These are phyloP conservation scores for Candida chilensis DNA, from an alignment of 805 yeast species.

Conservation along the genomic window DNA sequence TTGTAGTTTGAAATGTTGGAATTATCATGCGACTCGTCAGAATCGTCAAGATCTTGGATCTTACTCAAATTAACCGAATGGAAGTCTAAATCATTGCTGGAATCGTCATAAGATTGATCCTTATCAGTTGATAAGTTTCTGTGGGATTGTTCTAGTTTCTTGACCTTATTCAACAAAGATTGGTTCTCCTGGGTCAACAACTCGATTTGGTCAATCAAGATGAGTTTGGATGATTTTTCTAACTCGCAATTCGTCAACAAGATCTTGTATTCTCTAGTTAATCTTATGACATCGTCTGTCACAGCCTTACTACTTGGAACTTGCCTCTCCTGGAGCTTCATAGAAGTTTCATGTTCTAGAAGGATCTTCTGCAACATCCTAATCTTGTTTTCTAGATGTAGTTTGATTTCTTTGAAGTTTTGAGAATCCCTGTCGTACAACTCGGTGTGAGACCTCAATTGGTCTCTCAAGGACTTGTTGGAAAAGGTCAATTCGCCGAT, in stretches of 20 bases:
- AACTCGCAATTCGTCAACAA: constrained; percentile 42
- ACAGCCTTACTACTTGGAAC: constrained; percentile 9
- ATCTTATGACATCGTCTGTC: constrained; percentile 11
- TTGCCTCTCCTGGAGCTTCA: neutral
- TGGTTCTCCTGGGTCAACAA: constrained; percentile 25
- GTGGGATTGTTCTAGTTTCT: too few relatives aligned
- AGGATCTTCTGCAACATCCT: constrained; percentile 9
- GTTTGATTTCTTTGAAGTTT: constrained; percentile 14
- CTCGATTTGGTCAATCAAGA: constrained; percentile 48
- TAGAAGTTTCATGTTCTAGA: constrained; percentile 5
- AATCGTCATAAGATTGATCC: too few relatives aligned
- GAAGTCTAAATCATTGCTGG: too few relatives aligned
- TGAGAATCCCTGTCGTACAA: constrained; percentile 15
- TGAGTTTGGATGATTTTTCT: constrained; percentile 40
- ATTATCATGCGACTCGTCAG: too few relatives aligned
- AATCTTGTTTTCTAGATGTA: constrained; percentile 13
- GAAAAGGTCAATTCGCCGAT: constrained; percentile 15
- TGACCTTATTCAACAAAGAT: too few relatives aligned
- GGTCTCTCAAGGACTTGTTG: constrained; percentile 9
- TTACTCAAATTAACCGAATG: too few relatives aligned
- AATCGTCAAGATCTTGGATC: too few relatives aligned
- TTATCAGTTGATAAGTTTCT: too few relatives aligned
- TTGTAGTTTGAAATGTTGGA: too few relatives aligned
- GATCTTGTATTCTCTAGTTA: constrained; percentile 24
- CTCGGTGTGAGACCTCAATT: constrained; percentile 15